phyloP scores from a whole-genome alignment of 129 eudicot genomes.

The Solidago caesia region DNA sequence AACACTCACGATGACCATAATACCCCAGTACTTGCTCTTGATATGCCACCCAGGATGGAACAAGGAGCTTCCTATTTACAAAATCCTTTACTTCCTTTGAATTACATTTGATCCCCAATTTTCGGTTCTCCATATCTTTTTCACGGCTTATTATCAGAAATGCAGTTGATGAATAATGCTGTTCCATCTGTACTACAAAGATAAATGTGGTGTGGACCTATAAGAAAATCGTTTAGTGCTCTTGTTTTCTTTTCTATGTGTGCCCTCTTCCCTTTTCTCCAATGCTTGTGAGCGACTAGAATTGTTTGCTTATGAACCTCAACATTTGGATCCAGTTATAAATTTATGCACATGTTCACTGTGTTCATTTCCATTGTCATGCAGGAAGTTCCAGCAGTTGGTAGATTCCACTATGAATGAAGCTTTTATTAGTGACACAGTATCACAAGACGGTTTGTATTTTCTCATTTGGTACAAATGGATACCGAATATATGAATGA shows the following conservation, averaged over 20 bases:
- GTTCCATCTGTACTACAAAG: slow-evolving; percentile 5
- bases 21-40: too few species aligned
- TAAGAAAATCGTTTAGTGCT: background rate
- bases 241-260: background rate
- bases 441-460: slow-evolving; percentile 40
- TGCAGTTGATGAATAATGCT: slow-evolving; percentile 9
- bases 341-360: slow-evolving; percentile 9
- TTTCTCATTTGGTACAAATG: background rate
- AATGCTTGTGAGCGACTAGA: slow-evolving; percentile 11
- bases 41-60: too few species aligned
- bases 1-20: too few species aligned
- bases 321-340: background rate
- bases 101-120: too few species aligned
- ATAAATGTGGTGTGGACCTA: background rate
- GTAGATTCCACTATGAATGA: slow-evolving; percentile 24
- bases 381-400: slow-evolving; percentile 63
- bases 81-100: too few species aligned
- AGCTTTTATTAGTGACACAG: slow-evolving; percentile 26
- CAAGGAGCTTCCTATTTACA: too few species aligned
- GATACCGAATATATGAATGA: slow-evolving; percentile 6
- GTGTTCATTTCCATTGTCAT: slow-evolving; percentile 13
- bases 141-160: background rate
- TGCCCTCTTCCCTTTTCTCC: slow-evolving; percentile 4
- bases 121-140: too few species aligned
- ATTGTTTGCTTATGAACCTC: background rate